phyloP scores from a whole-genome alignment of 139 green algal species.

The Deuterostichococcus epilithicus region DNA sequence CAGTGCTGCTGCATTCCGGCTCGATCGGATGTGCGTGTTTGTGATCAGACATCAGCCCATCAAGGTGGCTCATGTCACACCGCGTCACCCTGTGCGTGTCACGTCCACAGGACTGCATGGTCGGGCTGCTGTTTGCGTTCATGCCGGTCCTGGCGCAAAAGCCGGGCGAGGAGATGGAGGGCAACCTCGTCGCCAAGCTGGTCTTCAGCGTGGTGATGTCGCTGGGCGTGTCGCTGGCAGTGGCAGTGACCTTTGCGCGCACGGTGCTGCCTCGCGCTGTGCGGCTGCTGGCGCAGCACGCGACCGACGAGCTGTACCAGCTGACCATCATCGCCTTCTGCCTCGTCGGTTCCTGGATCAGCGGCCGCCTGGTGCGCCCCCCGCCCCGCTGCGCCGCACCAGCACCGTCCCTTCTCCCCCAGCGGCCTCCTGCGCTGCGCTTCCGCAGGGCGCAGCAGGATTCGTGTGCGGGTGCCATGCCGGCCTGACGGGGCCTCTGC shows the following conservation, averaged over 20 bases:
- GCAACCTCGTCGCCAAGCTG: slow-evolving; percentile 10
- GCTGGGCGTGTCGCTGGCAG: slow-evolving; percentile 31
- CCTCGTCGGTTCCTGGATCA: slow-evolving; percentile 57
- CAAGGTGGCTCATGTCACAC: not conserved
- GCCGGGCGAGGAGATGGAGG: slow-evolving; percentile 9
- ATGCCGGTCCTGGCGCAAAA: slow-evolving; percentile 73
- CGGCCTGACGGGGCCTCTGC: too few relatives aligned
- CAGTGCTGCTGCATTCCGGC: not conserved
- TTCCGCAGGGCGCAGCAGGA: too few relatives aligned
- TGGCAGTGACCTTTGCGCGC: slow-evolving; percentile 39
- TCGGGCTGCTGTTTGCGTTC: slow-evolving; percentile 93
- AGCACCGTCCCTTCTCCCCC: too few relatives aligned
- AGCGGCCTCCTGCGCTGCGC: too few relatives aligned
- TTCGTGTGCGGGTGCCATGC: too few relatives aligned
- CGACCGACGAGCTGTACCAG: slow-evolving; percentile 75
- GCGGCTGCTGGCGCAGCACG: slow-evolving; percentile 40
- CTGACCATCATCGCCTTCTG: slow-evolving; percentile 77
- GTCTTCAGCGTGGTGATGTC: slow-evolving; percentile 22
- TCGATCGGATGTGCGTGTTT: not conserved
- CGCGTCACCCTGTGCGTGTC: not conserved
- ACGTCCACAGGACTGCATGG: slow-evolving; percentile 83
- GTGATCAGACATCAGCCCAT: not conserved
- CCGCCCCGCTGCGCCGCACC: not conserved
- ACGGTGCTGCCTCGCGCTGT: slow-evolving; percentile 57
- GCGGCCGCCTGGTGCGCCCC: slow-evolving; percentile 34